Conservation (phyloP, 2,329 filamentous ascomycete genomes). For the Neofusicoccum ribis region DNA sequence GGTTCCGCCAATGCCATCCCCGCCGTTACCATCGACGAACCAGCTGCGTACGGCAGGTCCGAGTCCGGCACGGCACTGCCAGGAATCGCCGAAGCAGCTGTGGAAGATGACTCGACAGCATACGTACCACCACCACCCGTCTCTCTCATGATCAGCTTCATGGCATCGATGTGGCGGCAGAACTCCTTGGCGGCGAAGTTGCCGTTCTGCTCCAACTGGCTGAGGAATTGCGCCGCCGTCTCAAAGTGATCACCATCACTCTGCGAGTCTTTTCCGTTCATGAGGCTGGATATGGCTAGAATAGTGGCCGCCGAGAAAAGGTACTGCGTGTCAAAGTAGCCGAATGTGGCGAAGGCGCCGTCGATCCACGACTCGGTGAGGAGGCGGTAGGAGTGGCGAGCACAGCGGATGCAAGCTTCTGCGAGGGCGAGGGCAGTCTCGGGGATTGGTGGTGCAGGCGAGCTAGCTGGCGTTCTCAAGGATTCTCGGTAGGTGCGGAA, state of each 20-base stretch:
- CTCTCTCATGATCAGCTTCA: constrained; percentile 21
- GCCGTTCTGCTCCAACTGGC: constrained; percentile 23
- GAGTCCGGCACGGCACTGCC: neutral
- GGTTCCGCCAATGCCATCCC: constrained; percentile 26
- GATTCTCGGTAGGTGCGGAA: constrained; percentile 27
- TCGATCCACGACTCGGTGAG: constrained; percentile 50
- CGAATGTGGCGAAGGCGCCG: constrained; percentile 49
- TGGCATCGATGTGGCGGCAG: constrained; percentile 25
- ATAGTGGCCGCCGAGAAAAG: constrained; percentile 50
- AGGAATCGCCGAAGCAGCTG: neutral
- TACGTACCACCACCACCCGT: neutral
- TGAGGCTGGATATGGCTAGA: constrained; percentile 46
- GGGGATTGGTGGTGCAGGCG: constrained; percentile 21
- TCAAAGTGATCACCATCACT: constrained; percentile 22
- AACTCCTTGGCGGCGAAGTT: constrained; percentile 25
- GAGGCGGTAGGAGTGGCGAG: constrained; percentile 46
- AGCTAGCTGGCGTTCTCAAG: constrained; percentile 10
- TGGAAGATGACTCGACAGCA: neutral
- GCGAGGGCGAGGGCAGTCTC: constrained; percentile 41
- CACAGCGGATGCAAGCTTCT: constrained; percentile 49
- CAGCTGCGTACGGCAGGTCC: constrained; percentile 3
- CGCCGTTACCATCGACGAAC: constrained; percentile 21
- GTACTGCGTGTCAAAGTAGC: constrained; percentile 50
- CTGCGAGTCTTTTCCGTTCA: constrained; percentile 25
- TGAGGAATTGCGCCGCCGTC: constrained; percentile 24